Conservation (phyloP, 208 protist genomes). For the Wallacemonas collosoma region DNA sequence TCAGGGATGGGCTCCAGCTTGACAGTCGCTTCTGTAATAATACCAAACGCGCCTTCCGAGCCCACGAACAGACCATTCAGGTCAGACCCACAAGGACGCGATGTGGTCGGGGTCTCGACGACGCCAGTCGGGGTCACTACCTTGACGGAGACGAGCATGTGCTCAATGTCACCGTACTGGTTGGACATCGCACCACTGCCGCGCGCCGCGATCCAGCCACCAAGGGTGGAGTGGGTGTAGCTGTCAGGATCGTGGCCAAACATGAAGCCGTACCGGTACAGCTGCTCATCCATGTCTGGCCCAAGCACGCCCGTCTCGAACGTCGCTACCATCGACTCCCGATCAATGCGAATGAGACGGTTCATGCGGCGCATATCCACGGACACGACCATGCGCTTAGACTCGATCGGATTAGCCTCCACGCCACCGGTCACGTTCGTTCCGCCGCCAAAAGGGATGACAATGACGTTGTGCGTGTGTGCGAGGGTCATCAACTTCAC, state of each 20-base stretch:
- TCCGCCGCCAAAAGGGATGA: constrained; percentile 95
- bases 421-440: constrained; percentile 94
- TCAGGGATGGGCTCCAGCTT: constrained; percentile 90
- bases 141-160: constrained; percentile 92
- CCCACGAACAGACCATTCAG: constrained; percentile 93
- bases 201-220: constrained; percentile 95
- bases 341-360: constrained; percentile 85
- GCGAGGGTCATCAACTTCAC: constrained; percentile 82
- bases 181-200: constrained; percentile 96
- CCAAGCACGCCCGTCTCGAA: constrained; percentile 93
- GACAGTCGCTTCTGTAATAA: constrained; percentile 93
- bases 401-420: constrained; percentile 85
- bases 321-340: constrained; percentile 79
- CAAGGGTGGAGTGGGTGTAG: constrained; percentile 93
- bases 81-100: constrained; percentile 85
- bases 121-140: constrained; percentile 92
- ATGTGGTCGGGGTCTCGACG: constrained; percentile 78
- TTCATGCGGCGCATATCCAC: constrained; percentile 95
- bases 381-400: constrained; percentile 87
- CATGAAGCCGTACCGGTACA: constrained; percentile 88
- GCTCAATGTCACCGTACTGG: constrained; percentile 94
- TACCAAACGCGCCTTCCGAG: constrained; percentile 93
- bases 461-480: constrained; percentile 89
- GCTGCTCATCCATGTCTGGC: constrained; percentile 87
- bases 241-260: constrained; percentile 94